These are phyloP conservation scores for Nakazawaea wyomingensis DNA, from an alignment of 805 yeast genomes.

Conservation along the genomic window DNA sequence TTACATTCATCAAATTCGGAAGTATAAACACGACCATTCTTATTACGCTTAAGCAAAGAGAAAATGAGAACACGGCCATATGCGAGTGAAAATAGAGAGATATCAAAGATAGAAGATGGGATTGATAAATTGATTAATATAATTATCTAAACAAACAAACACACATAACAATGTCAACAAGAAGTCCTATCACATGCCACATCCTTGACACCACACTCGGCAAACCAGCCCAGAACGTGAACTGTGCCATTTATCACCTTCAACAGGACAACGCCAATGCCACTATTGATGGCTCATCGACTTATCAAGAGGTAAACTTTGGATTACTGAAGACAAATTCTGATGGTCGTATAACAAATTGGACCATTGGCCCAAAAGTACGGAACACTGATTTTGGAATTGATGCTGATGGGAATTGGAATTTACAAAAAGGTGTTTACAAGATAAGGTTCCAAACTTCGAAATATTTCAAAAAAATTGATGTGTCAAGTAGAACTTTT, in stretches of 20 bases:
- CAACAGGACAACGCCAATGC: slow-evolving; percentile 18
- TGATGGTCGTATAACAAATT: slow-evolving; percentile 75
- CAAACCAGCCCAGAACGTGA: slow-evolving; percentile 73
- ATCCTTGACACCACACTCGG: slow-evolving; percentile 82
- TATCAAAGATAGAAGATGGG: too few relatives aligned
- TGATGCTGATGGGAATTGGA: slow-evolving; percentile 31
- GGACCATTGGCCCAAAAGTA: slow-evolving; percentile 47
- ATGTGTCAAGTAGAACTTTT: slow-evolving; percentile 42
- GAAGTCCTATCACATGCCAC: slow-evolving; percentile 77
- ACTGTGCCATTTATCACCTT: slow-evolving; percentile 51
- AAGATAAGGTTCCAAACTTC: slow-evolving; percentile 75
- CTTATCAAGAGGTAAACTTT: slow-evolving; percentile 30
- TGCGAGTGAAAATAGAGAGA: too few relatives aligned
- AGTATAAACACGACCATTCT: too few relatives aligned
- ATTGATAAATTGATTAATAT: too few relatives aligned
- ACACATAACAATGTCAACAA: too few relatives aligned
- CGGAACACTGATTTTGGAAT: slow-evolving; percentile 19
- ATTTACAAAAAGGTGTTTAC: slow-evolving; percentile 57
- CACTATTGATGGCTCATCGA: too few relatives aligned
- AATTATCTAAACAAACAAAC: too few relatives aligned
- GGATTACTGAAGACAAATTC: slow-evolving; percentile 66
- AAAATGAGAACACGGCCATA: too few relatives aligned
- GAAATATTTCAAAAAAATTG: slow-evolving; percentile 42
- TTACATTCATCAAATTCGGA: too few relatives aligned
- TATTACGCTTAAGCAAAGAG: too few relatives aligned